Conservation (phyloP, 129 eudicot genomes). For the Artemisia argyi region DNA sequence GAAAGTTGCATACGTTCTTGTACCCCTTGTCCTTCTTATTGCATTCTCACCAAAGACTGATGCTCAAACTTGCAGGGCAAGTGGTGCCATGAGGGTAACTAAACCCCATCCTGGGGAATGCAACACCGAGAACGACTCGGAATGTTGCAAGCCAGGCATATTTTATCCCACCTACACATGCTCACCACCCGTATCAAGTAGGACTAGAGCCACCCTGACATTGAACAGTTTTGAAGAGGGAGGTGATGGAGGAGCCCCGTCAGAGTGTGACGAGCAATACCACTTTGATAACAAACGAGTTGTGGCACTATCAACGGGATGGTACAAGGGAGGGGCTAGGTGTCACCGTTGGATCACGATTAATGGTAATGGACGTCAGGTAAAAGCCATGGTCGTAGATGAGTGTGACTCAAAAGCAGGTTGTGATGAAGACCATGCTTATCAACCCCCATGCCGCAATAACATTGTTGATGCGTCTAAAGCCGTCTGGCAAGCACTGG, state of each 20-base stretch:
- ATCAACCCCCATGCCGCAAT: slow-evolving; percentile 44
- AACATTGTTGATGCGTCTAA: slow-evolving; percentile 44
- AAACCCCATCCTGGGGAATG: slow-evolving; percentile 30
- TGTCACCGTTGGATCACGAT: slow-evolving; percentile 25
- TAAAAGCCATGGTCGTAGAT: slow-evolving; percentile 34
- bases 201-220: slow-evolving; percentile 36
- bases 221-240: slow-evolving; percentile 31
- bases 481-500: slow-evolving; percentile 41
- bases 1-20: slow-evolving; percentile 9
- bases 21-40: neutral
- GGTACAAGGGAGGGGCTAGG: slow-evolving; percentile 21
- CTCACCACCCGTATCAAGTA: slow-evolving; percentile 28
- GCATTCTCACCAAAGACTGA: neutral
- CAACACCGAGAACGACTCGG: slow-evolving; percentile 24
- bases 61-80: slow-evolving; percentile 26
- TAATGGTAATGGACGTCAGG: slow-evolving; percentile 26
- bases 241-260: slow-evolving; percentile 27
- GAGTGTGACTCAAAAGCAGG: slow-evolving; percentile 36
- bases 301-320: slow-evolving; percentile 31
- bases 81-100: slow-evolving; percentile 22
- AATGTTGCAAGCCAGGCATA: slow-evolving; percentile 34
- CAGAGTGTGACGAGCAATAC: slow-evolving; percentile 25
- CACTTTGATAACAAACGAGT: slow-evolving; percentile 21
- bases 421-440: slow-evolving; percentile 43
- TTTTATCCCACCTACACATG: slow-evolving; percentile 39